Conservation (phyloP, 345 rosid genomes). For the Cardamine chenopodiifolia region DNA sequence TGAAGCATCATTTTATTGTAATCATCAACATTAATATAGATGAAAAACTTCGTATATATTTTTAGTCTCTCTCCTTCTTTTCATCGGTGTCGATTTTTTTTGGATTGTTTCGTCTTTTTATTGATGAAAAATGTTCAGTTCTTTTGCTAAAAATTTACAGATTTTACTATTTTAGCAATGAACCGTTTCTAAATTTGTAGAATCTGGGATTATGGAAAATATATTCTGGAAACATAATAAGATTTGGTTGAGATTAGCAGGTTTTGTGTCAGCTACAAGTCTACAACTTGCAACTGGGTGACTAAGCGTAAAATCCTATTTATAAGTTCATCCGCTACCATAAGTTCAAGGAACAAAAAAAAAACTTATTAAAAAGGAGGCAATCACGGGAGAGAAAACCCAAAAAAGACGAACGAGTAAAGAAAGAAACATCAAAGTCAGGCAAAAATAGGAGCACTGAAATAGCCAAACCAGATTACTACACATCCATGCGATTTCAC, state of each 20-base stretch:
- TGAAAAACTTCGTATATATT: not conserved
- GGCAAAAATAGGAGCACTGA: conserved; percentile 23
- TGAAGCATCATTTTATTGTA: not conserved
- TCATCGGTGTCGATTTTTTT: not conserved
- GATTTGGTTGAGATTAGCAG: not conserved
- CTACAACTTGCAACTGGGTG: not conserved
- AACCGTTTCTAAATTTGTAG: not conserved
- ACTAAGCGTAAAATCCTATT: not conserved
- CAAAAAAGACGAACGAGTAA: not conserved
- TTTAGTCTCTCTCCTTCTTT: not conserved
- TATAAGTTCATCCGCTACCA: not conserved
- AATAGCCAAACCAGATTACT: conserved; percentile 34
- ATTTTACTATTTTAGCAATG: not conserved
- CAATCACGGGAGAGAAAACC: not conserved
- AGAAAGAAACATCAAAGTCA: conserved; percentile 34
- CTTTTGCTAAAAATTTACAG: too few species aligned
- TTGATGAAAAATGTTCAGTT: not conserved
- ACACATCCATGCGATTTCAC: conserved; percentile 14
- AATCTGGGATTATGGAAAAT: not conserved
- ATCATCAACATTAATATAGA: not conserved
- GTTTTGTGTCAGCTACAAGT: not conserved
- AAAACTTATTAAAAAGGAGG: not conserved
- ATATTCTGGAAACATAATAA: not conserved
- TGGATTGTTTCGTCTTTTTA: too few species aligned
- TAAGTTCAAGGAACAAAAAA: not conserved